Conservation (phyloP, 108 stramenopile species). For the Conticribra guillardii region DNA sequence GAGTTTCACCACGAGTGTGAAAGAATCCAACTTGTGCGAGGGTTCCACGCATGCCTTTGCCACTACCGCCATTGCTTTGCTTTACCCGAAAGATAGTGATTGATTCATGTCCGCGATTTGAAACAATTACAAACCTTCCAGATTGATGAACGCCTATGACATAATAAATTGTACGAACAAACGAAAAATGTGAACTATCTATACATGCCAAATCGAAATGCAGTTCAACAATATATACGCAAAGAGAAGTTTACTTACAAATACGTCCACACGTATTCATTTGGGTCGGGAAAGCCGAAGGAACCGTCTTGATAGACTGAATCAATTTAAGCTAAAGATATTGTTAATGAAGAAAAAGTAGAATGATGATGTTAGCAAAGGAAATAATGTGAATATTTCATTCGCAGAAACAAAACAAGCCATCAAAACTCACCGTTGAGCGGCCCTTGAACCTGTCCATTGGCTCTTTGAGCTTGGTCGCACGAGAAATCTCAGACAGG, state of each 20-base stretch:
- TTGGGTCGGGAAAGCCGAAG: constrained; percentile 82
- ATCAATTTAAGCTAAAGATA: constrained; percentile 77
- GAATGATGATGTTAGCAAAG: background rate
- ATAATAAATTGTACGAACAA: too few relatives aligned
- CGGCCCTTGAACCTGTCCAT: constrained; percentile 74
- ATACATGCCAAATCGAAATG: too few relatives aligned
- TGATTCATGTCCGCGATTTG: constrained; percentile 95
- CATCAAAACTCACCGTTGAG: constrained; percentile 67
- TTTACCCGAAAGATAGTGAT: constrained; percentile 87
- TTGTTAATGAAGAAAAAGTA: constrained; percentile 31
- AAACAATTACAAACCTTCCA: constrained; percentile 89
- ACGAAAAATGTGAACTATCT: too few relatives aligned
- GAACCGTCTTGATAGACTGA: constrained; percentile 91
- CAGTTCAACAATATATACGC: too few relatives aligned
- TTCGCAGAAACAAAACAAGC: too few relatives aligned
- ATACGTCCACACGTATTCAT: constrained; percentile 96
- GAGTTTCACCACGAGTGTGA: constrained; percentile 94
- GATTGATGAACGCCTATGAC: constrained; percentile 79
- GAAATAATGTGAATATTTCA: background rate
- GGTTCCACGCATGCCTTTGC: constrained; percentile 66
- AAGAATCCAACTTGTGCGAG: constrained; percentile 83
- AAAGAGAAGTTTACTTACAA: constrained; percentile 33
- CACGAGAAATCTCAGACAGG: constrained; percentile 69
- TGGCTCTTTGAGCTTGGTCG: constrained; percentile 60
- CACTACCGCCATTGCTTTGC: constrained; percentile 34